phyloP scores from a whole-genome alignment of 2,329 filamentous ascomycete genomes.

The Penicillium verrucosum region DNA sequence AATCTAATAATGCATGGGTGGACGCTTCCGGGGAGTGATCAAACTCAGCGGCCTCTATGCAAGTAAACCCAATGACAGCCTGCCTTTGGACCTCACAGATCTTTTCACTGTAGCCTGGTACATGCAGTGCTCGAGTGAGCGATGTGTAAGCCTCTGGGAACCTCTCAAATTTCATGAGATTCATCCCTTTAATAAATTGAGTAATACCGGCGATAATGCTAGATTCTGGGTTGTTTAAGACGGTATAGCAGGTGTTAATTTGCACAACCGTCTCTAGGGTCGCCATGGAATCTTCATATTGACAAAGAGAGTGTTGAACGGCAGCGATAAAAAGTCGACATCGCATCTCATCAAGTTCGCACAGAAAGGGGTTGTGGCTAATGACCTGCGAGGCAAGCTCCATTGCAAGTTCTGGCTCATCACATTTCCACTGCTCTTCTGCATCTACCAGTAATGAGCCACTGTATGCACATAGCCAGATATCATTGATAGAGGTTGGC shows the following conservation, averaged over 20 bases:
- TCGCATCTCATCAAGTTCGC: slow-evolving; percentile 10
- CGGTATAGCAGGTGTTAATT: not conserved
- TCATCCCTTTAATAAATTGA: slow-evolving; percentile 19
- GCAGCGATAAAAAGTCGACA: slow-evolving; percentile 16
- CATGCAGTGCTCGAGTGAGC: slow-evolving; percentile 12
- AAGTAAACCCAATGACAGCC: slow-evolving; percentile 6
- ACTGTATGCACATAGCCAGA: slow-evolving; percentile 16
- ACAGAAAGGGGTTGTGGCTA: slow-evolving; percentile 4
- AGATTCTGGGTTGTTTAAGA: not conserved
- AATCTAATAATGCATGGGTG: slow-evolving; percentile 5
- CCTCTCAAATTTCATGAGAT: slow-evolving; percentile 13
- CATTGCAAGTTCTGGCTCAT: slow-evolving; percentile 10
- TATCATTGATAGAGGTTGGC: slow-evolving; percentile 15
- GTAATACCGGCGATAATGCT: slow-evolving; percentile 15
- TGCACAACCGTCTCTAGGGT: slow-evolving; percentile 7
- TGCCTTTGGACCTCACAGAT: slow-evolving; percentile 14
- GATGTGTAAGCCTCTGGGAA: slow-evolving; percentile 18
- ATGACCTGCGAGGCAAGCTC: slow-evolving; percentile 7
- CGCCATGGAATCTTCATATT: slow-evolving; percentile 12
- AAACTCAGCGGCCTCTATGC: not conserved
- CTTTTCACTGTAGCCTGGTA: slow-evolving; percentile 19
- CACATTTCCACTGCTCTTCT: slow-evolving; percentile 14
- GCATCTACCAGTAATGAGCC: slow-evolving; percentile 9
- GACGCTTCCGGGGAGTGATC: not conserved
- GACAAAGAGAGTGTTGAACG: slow-evolving; percentile 8